Percentiles rank a stretch among this genome's conserved stretches.
phyloP scores from a whole-genome alignment of 2,329 filamentous ascomycete genomes.

The Aspergillus fructus region DNA sequence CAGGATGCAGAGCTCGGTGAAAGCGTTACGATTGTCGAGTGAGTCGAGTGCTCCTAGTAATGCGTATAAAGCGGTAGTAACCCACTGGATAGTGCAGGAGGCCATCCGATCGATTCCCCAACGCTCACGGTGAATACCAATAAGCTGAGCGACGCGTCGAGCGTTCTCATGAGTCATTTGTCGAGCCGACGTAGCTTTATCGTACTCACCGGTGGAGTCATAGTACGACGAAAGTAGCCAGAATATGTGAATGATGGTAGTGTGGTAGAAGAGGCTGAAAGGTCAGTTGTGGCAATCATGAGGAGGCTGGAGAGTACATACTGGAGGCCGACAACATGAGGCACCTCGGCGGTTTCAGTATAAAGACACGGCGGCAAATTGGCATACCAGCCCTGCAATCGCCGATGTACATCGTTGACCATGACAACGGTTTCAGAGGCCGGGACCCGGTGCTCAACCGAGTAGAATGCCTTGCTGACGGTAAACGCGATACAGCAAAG shows the following conservation, averaged over 20 bases:
- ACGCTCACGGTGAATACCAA: slow-evolving; percentile 24
- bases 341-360: slow-evolving; percentile 19
- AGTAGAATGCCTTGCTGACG: slow-evolving; percentile 21
- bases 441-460: slow-evolving; percentile 14
- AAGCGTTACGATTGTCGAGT: slow-evolving; percentile 22
- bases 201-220: background rate
- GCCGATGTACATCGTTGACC: slow-evolving; percentile 19
- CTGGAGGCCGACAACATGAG: slow-evolving; percentile 29
- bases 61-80: slow-evolving; percentile 25
- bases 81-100: slow-evolving; percentile 27
- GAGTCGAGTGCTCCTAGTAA: slow-evolving; percentile 27
- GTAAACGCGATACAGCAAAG: slow-evolving; percentile 20
- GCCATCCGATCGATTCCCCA: slow-evolving; percentile 31
- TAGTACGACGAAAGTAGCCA: slow-evolving; percentile 24
- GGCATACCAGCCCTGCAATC: slow-evolving; percentile 25
- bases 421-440: slow-evolving; percentile 11
- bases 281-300: background rate
- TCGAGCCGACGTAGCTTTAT: slow-evolving; percentile 13
- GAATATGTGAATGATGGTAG: slow-evolving; percentile 27
- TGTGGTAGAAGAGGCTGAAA: slow-evolving; percentile 27
- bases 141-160: slow-evolving; percentile 22
- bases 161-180: slow-evolving; percentile 22
- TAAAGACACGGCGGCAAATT: slow-evolving; percentile 27
- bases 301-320: slow-evolving; percentile 7
- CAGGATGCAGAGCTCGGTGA: slow-evolving; percentile 27